Evolutionary conservation across 768 basidiomycete species (phyloP).

Genomic region (Tulasnella sp.): DNA sequence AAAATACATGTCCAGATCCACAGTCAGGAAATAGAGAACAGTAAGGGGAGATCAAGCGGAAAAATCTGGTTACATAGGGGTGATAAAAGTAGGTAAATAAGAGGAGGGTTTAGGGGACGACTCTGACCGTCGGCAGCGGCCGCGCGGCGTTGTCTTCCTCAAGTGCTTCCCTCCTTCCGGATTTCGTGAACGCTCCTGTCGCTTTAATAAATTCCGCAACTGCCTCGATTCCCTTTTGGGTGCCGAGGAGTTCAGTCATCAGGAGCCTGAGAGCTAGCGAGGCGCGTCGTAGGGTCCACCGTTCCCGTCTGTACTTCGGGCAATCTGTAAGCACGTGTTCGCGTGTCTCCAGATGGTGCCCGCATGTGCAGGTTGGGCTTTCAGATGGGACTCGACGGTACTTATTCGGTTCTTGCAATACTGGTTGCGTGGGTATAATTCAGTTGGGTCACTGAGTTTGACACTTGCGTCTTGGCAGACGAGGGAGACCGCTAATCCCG

Average conservation of each 20-base stretch:
- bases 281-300: background rate
- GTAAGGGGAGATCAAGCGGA: no score
- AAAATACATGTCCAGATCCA: no score
- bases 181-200: background rate
- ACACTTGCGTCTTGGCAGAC: background rate
- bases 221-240: background rate
- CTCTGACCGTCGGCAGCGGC: no score
- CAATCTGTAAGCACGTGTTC: background rate
- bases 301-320: background rate
- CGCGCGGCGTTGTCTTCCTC: no score
- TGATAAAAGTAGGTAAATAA: no score
- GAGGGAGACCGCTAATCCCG: background rate
- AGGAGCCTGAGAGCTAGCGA: background rate
- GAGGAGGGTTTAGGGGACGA: no score
- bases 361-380: background rate
- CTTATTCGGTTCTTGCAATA: background rate
- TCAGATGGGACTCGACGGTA: background rate
- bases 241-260: background rate
- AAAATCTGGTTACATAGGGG: no score
- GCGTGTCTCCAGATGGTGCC: background rate
- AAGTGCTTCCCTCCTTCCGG: background rate
- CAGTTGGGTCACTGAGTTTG: background rate
- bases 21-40: no score
- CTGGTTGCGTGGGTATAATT: background rate
- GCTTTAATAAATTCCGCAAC: background rate